Percentiles rank a stretch among this genome's conserved stretches.
Evolutionary conservation across 257 asterid genomes (phyloP).

Genomic region (Linderniella brevidens): DNA sequence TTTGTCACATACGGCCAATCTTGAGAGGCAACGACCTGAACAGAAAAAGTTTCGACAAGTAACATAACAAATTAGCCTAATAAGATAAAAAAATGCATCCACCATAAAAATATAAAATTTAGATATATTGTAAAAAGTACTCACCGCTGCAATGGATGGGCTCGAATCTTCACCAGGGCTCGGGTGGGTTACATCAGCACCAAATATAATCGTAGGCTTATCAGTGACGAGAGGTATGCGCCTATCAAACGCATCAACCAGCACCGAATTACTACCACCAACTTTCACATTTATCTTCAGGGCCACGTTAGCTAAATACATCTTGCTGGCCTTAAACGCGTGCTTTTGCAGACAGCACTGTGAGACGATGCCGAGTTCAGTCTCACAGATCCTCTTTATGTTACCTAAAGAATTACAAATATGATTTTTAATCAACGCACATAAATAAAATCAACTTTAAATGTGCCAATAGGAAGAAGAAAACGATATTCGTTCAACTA

Average conservation of each 20-base stretch:
- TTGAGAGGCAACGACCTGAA: constrained; percentile 96
- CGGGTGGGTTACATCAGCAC: constrained; percentile 98
- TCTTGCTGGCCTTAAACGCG: constrained; percentile 62
- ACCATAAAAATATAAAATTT: constrained; percentile 12
- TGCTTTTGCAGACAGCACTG: constrained; percentile 94
- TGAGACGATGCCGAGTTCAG: constrained; percentile 90
- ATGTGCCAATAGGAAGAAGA: no score
- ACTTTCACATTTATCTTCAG: constrained; percentile 86
- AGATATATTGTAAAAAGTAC: no score
- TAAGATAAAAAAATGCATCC: neutral
- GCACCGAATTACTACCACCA: constrained; percentile 91
- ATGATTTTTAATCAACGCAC: no score
- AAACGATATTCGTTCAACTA: no score
- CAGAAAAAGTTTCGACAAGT: neutral
- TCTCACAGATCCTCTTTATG: constrained; percentile 83
- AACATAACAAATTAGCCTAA: neutral
- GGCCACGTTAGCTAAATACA: constrained; percentile 84
- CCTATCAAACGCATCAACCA: constrained; percentile 69
- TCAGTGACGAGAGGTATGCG: constrained; percentile 93
- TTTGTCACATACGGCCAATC: constrained; percentile 97
- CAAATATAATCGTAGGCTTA: constrained; percentile 82
- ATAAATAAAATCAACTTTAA: neutral
- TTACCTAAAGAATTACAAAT: constrained; percentile 41
- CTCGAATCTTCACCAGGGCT: constrained; percentile 99
- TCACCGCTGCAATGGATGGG: constrained; percentile 90